Evolutionary conservation across 2,329 filamentous ascomycete species (phyloP).

Genomic region (Pyrenophora seminiperda): DNA sequence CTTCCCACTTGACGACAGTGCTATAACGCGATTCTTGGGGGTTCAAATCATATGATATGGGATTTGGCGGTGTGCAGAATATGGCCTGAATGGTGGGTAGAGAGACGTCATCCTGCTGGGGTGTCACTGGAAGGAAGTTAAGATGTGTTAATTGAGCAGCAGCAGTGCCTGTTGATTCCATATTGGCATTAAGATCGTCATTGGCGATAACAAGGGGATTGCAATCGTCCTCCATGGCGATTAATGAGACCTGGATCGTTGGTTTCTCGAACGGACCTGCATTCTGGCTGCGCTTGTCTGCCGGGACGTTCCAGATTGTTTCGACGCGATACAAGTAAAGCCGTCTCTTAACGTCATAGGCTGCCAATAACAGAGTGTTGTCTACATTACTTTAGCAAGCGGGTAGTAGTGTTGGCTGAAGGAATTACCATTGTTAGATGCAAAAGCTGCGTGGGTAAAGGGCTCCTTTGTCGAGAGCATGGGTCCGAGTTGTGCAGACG

Average conservation of each 20-base stretch:
- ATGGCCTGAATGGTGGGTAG: slow-evolving; percentile 72
- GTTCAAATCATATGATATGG: slow-evolving; percentile 51
- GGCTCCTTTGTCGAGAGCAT: slow-evolving; percentile 64
- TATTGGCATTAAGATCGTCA: slow-evolving; percentile 29
- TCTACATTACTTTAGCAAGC: slow-evolving; percentile 31
- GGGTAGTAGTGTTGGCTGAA: not conserved
- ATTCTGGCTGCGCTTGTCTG: slow-evolving; percentile 61
- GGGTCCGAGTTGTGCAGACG: slow-evolving; percentile 74
- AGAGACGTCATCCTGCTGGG: slow-evolving; percentile 64
- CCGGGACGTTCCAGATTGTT: slow-evolving; percentile 72
- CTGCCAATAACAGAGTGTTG: slow-evolving; percentile 64
- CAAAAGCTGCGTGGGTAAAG: slow-evolving; percentile 50
- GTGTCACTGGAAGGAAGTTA: slow-evolving; percentile 70
- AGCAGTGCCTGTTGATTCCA: slow-evolving; percentile 32
- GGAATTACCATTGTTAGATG: slow-evolving; percentile 75
- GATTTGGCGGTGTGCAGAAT: slow-evolving; percentile 64
- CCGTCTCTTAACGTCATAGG: slow-evolving; percentile 72
- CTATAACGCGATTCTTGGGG: slow-evolving; percentile 71
- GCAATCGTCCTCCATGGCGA: slow-evolving; percentile 40
- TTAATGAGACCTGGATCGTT: slow-evolving; percentile 34
- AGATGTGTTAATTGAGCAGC: slow-evolving; percentile 67
- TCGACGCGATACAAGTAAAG: slow-evolving; percentile 74
- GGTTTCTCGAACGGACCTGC: slow-evolving; percentile 48
- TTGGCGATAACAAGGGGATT: slow-evolving; percentile 33
- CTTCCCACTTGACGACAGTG: slow-evolving; percentile 81